Evolutionary conservation across 1,284 basidiomycete genomes (phyloP), one percentile per base, ranked within the genome.

Genomic region (Uromyces viciae-fabae): DNA sequence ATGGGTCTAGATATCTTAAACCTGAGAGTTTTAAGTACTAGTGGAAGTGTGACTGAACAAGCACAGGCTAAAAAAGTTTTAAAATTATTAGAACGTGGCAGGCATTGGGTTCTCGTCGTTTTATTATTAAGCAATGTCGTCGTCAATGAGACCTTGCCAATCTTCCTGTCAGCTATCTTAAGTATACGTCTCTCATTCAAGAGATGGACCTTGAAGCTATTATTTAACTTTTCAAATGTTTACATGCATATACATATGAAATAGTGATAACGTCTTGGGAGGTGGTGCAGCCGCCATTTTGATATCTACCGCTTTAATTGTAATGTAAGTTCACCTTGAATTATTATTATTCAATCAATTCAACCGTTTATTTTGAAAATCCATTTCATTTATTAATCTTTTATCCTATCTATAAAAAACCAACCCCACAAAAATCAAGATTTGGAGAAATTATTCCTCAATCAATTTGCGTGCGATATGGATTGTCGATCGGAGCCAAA

Each of bases 1-100:
- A 97, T 97, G 95, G 95, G 95, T 1, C 90, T 97, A 25, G 95
- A 98, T 84, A 92, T 95, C 83, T 89, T 98, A 60, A 94, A 97
- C 84, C 86, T 84, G 33, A 87, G 84, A 68, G 86, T 87, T 25
- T 82, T 87, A 5, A 85, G 85, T 42, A 85, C 86, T 19, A 86
- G 87, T 0, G 88, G 88, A 14, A 87, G 85, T 3, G 83, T 84
- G 0, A 83, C 84, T 43, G 87, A 88, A 83, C 84, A 85, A 81
- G 83, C 82, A 64, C 85, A 87, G 79, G 88, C 88, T 0, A 84
- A 86, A 15, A 87, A 85, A 80, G 88, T 88, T 3, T 83, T 88
- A 42, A 82, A 83, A 46, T 85, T 88, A 8, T 84, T 88, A 19
- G 84, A 86, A 60, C 82, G 84, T 38, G 88, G 88, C 11, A 84